phyloP scores from a whole-genome alignment of 768 basidiomycete genomes.

The Chalciporus pseudorubinellus region DNA sequence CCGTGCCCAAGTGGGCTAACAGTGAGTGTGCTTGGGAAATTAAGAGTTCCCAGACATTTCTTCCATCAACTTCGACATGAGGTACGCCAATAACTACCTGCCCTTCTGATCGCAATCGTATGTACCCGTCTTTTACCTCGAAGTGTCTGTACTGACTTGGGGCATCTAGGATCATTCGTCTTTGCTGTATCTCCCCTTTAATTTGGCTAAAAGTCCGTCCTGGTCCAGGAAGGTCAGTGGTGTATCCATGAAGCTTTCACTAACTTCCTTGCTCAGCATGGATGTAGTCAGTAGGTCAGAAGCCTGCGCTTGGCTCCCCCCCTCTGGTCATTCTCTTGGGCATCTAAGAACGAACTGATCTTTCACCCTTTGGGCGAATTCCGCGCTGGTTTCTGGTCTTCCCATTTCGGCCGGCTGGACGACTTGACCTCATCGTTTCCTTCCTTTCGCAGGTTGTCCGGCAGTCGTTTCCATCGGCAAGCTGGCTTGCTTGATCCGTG shows the following conservation, averaged over 20 bases:
- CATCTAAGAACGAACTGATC: conserved; percentile 13
- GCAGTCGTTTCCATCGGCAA: too few species aligned
- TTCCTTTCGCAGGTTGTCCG: too few species aligned
- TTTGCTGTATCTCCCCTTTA: conserved; percentile 16
- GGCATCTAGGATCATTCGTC: conserved; percentile 24
- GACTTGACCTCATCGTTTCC: too few species aligned
- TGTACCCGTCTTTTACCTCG: conserved; percentile 15
- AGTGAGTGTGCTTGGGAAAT: conserved; percentile 40
- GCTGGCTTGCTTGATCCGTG: too few species aligned
- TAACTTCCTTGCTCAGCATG: too few species aligned
- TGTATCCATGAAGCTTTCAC: too few species aligned
- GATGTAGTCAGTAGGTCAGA: too few species aligned
- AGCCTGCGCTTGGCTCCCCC: too few species aligned
- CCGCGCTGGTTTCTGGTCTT: conserved; percentile 4
- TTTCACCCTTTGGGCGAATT: not conserved
- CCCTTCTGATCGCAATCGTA: conserved; percentile 15
- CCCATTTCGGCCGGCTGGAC: too few species aligned
- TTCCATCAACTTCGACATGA: not conserved
- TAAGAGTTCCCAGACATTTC: conserved; percentile 30
- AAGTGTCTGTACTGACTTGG: conserved; percentile 29
- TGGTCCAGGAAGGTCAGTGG: not conserved
- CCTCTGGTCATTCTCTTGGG: conserved; percentile 11
- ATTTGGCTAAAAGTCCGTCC: not conserved
- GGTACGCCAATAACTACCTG: conserved; percentile 28
- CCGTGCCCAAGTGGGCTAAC: conserved; percentile 36